Evolutionary conservation across 2,329 filamentous ascomycete species (phyloP).

Genomic region (Alternaria arborescens): DNA sequence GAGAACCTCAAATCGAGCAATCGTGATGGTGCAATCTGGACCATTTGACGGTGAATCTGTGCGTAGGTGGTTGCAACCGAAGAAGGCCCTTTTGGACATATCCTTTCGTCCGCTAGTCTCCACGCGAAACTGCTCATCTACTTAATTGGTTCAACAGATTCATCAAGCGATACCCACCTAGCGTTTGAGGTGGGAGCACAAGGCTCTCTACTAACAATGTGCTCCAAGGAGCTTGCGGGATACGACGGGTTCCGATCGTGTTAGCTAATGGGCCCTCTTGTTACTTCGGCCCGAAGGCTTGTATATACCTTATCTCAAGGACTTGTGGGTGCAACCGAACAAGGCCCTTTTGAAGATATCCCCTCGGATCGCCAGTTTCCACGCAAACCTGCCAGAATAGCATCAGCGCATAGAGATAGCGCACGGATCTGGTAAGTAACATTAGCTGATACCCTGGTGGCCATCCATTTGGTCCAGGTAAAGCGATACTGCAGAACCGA

Average conservation of each 20-base stretch:
- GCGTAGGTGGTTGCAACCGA: neutral
- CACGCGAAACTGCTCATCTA: neutral
- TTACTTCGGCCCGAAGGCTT: slow-evolving; percentile 6
- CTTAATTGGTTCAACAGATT: neutral
- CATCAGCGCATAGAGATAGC: neutral
- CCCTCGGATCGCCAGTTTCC: neutral
- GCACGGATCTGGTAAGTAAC: neutral
- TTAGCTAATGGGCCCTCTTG: neutral
- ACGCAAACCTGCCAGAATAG: neutral
- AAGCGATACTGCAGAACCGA: neutral
- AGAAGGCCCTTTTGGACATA: slow-evolving; percentile 10
- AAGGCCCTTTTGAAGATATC: slow-evolving; percentile 7
- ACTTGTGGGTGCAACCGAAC: slow-evolving; percentile 2
- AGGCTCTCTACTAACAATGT: neutral
- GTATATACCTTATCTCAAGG: neutral
- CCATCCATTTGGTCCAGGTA: neutral
- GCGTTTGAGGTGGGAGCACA: neutral
- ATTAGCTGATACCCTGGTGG: neutral
- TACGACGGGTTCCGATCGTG: neutral
- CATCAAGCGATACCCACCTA: neutral
- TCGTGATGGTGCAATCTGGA: neutral
- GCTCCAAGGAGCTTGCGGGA: neutral
- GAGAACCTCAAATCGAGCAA: neutral
- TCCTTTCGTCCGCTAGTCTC: neutral
- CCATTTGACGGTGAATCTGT: neutral